These are phyloP conservation scores for Leishmania guyanensis DNA, from an alignment of 208 protist genomes.

Conservation along the genomic window DNA sequence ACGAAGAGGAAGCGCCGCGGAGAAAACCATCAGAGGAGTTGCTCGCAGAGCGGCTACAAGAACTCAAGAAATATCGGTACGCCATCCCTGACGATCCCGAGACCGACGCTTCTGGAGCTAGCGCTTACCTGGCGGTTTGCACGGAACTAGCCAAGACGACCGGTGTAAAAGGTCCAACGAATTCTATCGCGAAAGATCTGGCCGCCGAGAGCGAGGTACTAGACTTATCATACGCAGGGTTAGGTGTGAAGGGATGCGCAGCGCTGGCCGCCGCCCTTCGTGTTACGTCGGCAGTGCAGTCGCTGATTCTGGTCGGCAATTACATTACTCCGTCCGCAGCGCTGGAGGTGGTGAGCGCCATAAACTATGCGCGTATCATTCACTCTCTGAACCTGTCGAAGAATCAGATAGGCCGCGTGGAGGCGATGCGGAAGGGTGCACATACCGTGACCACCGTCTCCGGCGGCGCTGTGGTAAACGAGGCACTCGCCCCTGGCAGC, in stretches of 20 bases:
- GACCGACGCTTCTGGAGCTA: constrained; percentile 63
- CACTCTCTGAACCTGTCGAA: constrained; percentile 70
- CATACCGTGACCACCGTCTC: constrained; percentile 10
- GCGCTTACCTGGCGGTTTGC: constrained; percentile 66
- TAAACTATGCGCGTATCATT: constrained; percentile 61
- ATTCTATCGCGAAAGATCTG: constrained; percentile 64
- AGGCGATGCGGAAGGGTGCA: constrained; percentile 32
- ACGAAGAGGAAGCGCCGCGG: constrained; percentile 60
- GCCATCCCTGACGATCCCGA: constrained; percentile 53
- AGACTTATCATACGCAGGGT: constrained; percentile 70
- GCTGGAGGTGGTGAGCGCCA: constrained; percentile 61
- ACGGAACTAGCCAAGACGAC: constrained; percentile 48
- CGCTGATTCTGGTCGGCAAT: constrained; percentile 77
- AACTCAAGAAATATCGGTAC: constrained; percentile 63
- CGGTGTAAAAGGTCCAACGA: constrained; percentile 82
- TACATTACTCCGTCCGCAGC: constrained; percentile 72
- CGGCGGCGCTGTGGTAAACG: constrained; percentile 67
- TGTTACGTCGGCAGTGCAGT: constrained; percentile 63
- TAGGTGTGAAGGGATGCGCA: constrained; percentile 70
- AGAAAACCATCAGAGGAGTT: constrained; percentile 69
- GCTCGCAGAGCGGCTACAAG: constrained; percentile 60
- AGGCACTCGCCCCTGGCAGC: constrained; percentile 61
- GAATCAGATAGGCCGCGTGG: constrained; percentile 70
- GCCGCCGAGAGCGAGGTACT: constrained; percentile 54
- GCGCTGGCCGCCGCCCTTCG: constrained; percentile 76